Base-by-base conservation (phyloP, 805 yeast genomes). In the Wickerhamia fluorescens region DNA sequence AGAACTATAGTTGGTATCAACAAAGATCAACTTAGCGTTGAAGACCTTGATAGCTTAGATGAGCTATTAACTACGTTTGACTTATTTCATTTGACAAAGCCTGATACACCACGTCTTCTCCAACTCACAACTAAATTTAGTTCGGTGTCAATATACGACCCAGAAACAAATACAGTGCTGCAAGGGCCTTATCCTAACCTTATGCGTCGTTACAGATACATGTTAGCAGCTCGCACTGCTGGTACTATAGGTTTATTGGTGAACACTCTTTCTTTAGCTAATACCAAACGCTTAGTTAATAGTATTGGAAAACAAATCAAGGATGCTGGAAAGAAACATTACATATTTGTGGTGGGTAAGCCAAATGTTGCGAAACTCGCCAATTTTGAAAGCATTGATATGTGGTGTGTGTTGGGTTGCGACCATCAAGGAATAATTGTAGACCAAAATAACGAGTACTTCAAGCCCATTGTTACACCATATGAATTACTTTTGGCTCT, bases 351-450 rank as follows among this genome's bases (percentile, higher is more conserved):
- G 3, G 97, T 92, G 4, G 98, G 98, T 7, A 92, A 92, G 53
- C 97, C 97, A 7, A 92, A 92, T 47, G 96, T 92, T 12, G 95
- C 98, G 15, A 92, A 92, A 47, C 63, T 92, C 29, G 98, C 97
- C 7, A 92, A 92, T 52, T 92, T 92, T 50, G 98, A 89, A 38
- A 78, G 75, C n/a, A 73, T 92, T 9, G 97, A 92, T 42, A 70
- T 84, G 14, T 92, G 98, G 97, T 88, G 94, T 47, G 73, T 92
- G 8, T 56, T 92, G 9, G 98, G 98, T 0, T 92, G 98, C 52
- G 87, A 94, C 7, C 86, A 87, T 43, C 88, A 94, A 30, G 98
- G 98, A 4, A 79, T 89, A 14, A 76, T 89, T 20, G 53, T 92
- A 9, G 95, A 89, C 51, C 74, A 78, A 33, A 61, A 60, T 27